Percentiles rank a stretch among this genome's conserved stretches.
These are phyloP conservation scores for Allantophomopsis cytisporea DNA, from an alignment of 2,329 filamentous ascomycete species.

Conservation along the genomic window DNA sequence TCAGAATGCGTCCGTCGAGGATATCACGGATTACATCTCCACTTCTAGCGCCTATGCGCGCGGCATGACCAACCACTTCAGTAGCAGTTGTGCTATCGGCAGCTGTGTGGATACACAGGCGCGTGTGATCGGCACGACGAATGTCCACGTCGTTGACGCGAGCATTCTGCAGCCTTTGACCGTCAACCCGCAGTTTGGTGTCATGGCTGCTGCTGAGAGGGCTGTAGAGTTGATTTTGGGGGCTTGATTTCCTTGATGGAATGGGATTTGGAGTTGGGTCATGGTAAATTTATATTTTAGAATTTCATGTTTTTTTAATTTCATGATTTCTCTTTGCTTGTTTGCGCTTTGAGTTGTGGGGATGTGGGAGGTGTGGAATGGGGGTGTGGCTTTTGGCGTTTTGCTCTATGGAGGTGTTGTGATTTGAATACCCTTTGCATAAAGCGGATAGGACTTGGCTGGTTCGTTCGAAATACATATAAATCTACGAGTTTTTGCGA, in stretches of 20 bases:
- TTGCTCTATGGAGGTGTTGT: no score
- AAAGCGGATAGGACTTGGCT: no score
- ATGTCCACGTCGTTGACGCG: slow-evolving; percentile 36
- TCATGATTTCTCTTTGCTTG: no score
- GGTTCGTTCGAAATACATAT: no score
- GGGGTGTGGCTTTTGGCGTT: no score
- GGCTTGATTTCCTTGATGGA: not conserved
- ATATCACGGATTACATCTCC: slow-evolving; percentile 35
- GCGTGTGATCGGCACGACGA: slow-evolving; percentile 30
- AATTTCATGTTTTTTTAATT: no score
- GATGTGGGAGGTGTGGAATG: no score
- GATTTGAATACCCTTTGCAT: no score
- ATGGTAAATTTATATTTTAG: no score
- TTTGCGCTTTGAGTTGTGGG: no score
- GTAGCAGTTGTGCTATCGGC: slow-evolving; percentile 34
- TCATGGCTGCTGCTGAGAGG: slow-evolving; percentile 38
- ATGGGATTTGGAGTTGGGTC: not conserved
- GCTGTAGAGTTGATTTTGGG: slow-evolving; percentile 32
- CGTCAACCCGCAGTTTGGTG: slow-evolving; percentile 38
- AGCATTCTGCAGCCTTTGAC: slow-evolving; percentile 34
- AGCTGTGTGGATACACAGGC: slow-evolving; percentile 32
- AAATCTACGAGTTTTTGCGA: no score
- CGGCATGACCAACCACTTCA: slow-evolving; percentile 39
- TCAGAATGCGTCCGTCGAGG: slow-evolving; percentile 26
- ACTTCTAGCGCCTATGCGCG: slow-evolving; percentile 30